A percentile compares a stretch with the other conserved stretches of the same genome.
Conservation (phyloP, 306 rosid genomes). For the Sesbania bispinosa region DNA sequence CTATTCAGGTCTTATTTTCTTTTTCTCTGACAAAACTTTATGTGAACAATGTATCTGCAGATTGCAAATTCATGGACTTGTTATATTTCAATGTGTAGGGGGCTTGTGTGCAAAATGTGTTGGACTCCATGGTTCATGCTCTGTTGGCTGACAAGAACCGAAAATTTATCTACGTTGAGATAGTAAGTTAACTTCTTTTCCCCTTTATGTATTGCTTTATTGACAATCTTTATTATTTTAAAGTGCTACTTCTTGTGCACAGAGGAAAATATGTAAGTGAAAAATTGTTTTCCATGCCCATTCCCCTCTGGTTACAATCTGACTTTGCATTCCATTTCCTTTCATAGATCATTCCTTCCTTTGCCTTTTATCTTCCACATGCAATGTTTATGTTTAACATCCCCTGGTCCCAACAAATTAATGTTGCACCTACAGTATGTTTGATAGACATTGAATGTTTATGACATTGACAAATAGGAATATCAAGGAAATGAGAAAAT, state of each 20-base stretch:
- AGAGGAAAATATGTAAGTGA: neutral
- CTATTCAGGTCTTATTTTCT: constrained; percentile 54
- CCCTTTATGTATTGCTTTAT: neutral
- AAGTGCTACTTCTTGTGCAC: neutral
- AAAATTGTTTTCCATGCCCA: neutral
- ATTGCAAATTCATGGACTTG: constrained; percentile 5
- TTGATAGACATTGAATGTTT: neutral
- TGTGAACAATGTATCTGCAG: neutral
- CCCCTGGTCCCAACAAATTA: neutral
- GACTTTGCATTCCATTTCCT: neutral
- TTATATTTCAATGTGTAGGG: constrained; percentile 35
- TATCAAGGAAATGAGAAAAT: neutral
- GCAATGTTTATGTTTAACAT: neutral
- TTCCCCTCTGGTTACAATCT: neutral
- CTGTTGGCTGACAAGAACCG: constrained; percentile 73
- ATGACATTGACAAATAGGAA: neutral
- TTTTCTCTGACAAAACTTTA: neutral
- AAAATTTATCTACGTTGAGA: constrained; percentile 75
- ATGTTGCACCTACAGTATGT: neutral
- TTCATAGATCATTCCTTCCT: neutral
- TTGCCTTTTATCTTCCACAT: neutral
- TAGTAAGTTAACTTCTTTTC: constrained; percentile 30
- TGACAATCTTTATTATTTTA: neutral
- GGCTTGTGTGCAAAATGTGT: constrained; percentile 80
- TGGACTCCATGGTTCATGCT: constrained; percentile 68